Evolutionary conservation across 2,329 filamentous ascomycete genomes (phyloP).

Genomic region (Fusarium drepaniforme): DNA sequence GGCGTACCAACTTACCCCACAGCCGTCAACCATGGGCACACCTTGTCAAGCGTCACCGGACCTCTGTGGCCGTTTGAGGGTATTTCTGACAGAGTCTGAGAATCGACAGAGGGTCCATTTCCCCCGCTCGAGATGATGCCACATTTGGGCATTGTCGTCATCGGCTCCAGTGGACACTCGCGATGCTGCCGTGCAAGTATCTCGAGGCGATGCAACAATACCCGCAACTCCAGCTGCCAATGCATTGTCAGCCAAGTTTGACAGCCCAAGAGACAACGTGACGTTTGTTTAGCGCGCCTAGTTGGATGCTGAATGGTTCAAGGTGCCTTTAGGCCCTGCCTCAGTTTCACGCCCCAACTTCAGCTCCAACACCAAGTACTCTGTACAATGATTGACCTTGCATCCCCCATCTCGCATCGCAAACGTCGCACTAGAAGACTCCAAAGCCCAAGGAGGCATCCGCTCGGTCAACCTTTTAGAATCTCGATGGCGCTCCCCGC

Average conservation of each 20-base stretch:
- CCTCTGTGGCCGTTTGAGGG: conserved; percentile 23
- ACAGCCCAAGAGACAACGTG: conserved; percentile 22
- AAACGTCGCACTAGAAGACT: not conserved
- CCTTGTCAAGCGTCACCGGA: conserved; percentile 37
- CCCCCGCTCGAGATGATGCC: conserved; percentile 27
- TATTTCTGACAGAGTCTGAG: conserved; percentile 14
- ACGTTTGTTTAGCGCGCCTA: conserved; percentile 6
- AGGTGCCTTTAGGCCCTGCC: not conserved
- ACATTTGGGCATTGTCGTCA: conserved; percentile 26
- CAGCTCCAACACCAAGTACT: not conserved
- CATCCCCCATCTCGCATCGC: not conserved
- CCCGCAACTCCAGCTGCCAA: conserved; percentile 16
- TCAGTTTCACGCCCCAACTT: not conserved
- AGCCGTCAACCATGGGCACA: conserved; percentile 20
- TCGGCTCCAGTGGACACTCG: conserved; percentile 1
- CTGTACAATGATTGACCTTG: not conserved
- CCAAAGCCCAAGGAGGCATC: not conserved
- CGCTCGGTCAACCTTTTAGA: conserved; percentile 27
- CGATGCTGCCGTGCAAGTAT: not conserved
- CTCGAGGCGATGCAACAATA: not conserved
- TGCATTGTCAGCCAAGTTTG: conserved; percentile 6
- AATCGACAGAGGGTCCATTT: conserved; percentile 10
- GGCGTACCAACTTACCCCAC: conserved; percentile 39
- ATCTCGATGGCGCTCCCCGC: conserved; percentile 6
- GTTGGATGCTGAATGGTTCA: not conserved